Base-by-base conservation (phyloP, 352 stramenopile genomes). In the Phytophthora melonis region DNA sequence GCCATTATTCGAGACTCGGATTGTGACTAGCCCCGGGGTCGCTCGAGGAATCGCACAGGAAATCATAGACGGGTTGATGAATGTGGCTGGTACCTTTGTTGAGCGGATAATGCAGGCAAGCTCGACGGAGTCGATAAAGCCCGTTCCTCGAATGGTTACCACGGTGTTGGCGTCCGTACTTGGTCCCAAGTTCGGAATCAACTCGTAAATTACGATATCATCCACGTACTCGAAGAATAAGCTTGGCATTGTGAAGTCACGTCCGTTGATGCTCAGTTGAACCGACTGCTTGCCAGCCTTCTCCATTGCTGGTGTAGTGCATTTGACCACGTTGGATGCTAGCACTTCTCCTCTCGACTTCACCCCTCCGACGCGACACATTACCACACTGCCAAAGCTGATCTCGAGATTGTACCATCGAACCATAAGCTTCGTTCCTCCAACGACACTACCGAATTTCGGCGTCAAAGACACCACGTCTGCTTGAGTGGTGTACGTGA, bases 1-100 rank as follows among this genome's bases (percentile, higher is more conserved):
- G 8, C 86, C 91, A 52, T 98, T 97, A 72, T 90, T 88, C 3
- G 90, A 87, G 3, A 98, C 83, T 9, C 79, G 81, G 13, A 99
- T 79, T 30, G 74, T 77, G 9, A 96, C 85, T 32, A 72, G 25
- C 34, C 89, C 93, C 21, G 90, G 82, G 7, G 36, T 68, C 19
- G 90, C 86, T 13, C 66, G 69, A 62, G 94, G 93, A 16, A 89
- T 80, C 1, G 69, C 61, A 54, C 92, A 97, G 11, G 78, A 74
- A 23, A 97, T 76, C 63, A 88, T 76, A 0, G 52, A 74, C 0
- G 68, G 25, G 32, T 79, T 91, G 14, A 86, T 63, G 66, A 87
- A 96, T 0, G 60, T 68, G 19, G 88, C 91, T 2, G 81, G 72
- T 2, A 86, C 60, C 3, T 59, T 63, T 7, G 66, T 57, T 0